phyloP scores from a whole-genome alignment of 2,329 filamentous ascomycete genomes.

The Verticillium isaacii region DNA sequence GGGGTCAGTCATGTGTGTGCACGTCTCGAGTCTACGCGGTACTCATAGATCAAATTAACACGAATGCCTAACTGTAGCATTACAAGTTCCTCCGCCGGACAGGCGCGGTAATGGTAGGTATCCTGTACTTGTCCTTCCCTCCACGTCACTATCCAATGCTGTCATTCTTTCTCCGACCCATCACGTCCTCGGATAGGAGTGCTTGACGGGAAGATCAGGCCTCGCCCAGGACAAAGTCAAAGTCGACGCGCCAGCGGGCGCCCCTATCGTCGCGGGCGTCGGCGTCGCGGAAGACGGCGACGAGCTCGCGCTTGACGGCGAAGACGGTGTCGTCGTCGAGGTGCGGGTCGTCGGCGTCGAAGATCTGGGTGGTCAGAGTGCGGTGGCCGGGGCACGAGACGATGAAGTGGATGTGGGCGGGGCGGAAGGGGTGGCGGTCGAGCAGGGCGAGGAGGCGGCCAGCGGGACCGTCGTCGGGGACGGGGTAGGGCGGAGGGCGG shows the following conservation, averaged over 20 bases:
- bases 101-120: too few species aligned
- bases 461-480: constrained; percentile 24
- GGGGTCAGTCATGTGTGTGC: too few species aligned
- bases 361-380: constrained; percentile 61
- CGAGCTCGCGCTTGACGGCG: constrained; percentile 27
- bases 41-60: too few species aligned
- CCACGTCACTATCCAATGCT: too few species aligned
- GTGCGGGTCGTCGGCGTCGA: constrained; percentile 53
- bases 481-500: constrained; percentile 52
- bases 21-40: too few species aligned
- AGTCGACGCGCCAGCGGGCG: constrained; percentile 18
- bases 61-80: too few species aligned
- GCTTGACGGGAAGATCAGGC: neutral
- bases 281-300: constrained; percentile 17
- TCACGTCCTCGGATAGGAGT: neutral
- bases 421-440: constrained; percentile 25
- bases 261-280: constrained; percentile 12
- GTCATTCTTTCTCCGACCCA: too few species aligned
- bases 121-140: too few species aligned
- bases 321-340: constrained; percentile 33
- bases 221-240: constrained; percentile 15
- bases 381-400: constrained; percentile 49
- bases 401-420: constrained; percentile 28
- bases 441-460: constrained; percentile 22
- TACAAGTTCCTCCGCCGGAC: too few species aligned